A percentile compares a stretch with the other conserved stretches of the same genome.
Conservation (phyloP, 2,329 filamentous ascomycete genomes). For the Onygenales sp. region DNA sequence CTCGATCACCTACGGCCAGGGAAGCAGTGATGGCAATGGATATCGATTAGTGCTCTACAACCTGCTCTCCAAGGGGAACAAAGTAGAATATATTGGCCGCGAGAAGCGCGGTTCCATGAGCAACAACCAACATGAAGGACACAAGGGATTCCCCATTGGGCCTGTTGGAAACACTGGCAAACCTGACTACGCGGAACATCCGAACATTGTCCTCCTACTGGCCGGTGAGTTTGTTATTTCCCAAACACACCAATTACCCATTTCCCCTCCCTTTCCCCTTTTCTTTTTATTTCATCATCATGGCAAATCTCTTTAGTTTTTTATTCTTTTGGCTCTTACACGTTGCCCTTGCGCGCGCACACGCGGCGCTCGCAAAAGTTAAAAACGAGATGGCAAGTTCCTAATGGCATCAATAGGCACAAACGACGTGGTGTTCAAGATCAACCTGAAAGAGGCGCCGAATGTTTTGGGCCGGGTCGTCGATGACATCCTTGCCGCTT, state of each 20-base stretch:
- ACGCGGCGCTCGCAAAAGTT: no score
- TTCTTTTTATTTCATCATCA: no score
- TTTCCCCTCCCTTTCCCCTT: no score
- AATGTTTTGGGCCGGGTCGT: conserved; percentile 23
- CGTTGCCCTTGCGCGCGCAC: no score
- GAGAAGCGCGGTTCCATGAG: conserved; percentile 16
- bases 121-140: conserved; percentile 14
- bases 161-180: conserved; percentile 16
- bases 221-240: no score
- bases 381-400: no score
- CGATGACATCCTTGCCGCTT: conserved; percentile 20
- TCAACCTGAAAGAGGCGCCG: conserved; percentile 20
- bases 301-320: no score
- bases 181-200: conserved; percentile 11
- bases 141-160: conserved; percentile 18
- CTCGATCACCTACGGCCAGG: conserved; percentile 24
- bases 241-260: no score
- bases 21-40: conserved; percentile 21
- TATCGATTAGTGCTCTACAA: conserved; percentile 23
- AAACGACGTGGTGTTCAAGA: conserved; percentile 21
- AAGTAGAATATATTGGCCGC: conserved; percentile 6
- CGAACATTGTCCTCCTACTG: conserved; percentile 24
- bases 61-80: conserved; percentile 15
- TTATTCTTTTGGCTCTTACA: no score
- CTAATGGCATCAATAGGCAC: no score